These are phyloP conservation scores for Thuja plicata DNA, from an alignment of 83 land plant species.

Conservation along the genomic window DNA sequence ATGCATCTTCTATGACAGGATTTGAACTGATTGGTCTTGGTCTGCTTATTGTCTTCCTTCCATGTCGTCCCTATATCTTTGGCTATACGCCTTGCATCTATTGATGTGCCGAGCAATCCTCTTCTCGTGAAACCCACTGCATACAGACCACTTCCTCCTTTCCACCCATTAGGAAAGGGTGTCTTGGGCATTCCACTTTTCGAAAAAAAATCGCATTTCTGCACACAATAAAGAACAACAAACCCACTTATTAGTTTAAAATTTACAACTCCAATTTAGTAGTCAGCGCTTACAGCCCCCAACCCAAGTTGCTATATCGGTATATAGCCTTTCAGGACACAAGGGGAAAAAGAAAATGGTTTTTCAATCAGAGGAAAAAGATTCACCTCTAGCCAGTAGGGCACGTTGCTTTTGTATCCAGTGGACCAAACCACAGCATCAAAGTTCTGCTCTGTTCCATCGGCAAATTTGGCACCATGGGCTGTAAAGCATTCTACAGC, in stretches of 20 bases:
- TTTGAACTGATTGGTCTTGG: constrained; percentile 14
- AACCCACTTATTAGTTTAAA: not conserved
- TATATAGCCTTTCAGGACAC: too few species aligned
- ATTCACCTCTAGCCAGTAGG: constrained; percentile 43
- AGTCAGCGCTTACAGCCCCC: not conserved
- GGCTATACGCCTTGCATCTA: constrained; percentile 63
- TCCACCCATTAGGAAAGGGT: constrained; percentile 68
- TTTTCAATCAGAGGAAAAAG: not conserved
- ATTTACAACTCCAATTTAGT: not conserved
- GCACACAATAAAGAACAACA: not conserved
- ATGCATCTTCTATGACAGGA: constrained; percentile 33
- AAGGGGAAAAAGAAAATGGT: not conserved
- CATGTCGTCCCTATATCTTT: constrained; percentile 46
- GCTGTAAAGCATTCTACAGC: constrained; percentile 24
- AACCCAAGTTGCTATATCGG: not conserved
- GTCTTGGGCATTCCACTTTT: constrained; percentile 51
- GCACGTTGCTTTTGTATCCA: constrained; percentile 50
- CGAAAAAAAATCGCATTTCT: constrained; percentile 56
- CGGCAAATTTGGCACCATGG: constrained; percentile 27
- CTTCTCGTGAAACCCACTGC: constrained; percentile 71
- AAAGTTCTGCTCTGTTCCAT: constrained; percentile 23
- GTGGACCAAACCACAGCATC: constrained; percentile 42
- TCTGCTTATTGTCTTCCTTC: constrained; percentile 27
- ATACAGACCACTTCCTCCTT: constrained; percentile 61
- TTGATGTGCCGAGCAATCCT: constrained; percentile 57